Conservation (phyloP, 2,329 filamentous ascomycete species). For the Calonectria honghensis region DNA sequence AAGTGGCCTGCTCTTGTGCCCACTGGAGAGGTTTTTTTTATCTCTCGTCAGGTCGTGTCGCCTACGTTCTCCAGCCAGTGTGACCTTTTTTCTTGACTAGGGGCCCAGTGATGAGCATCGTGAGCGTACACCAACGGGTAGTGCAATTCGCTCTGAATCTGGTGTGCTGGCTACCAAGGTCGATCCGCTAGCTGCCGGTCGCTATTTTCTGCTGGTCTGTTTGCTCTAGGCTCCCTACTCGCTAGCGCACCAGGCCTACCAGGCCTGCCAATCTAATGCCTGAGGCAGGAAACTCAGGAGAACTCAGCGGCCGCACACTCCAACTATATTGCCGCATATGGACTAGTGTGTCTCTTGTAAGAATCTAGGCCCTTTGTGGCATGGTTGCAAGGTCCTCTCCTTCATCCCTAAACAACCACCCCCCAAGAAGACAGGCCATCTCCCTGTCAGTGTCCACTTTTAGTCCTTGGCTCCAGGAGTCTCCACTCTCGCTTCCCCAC, state of each 20-base stretch:
- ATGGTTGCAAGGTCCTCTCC: conserved; percentile 27
- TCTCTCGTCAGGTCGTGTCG: conserved; percentile 42
- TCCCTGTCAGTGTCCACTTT: conserved; percentile 27
- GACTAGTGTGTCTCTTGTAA: conserved; percentile 35
- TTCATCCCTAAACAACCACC: conserved; percentile 21
- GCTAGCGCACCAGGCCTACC: conserved; percentile 10
- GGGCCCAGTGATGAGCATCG: conserved; percentile 23
- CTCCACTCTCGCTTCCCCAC: conserved; percentile 27
- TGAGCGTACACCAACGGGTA: conserved; percentile 22
- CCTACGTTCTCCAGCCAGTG: conserved; percentile 44
- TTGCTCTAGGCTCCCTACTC: conserved; percentile 20
- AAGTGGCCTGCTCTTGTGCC: conserved; percentile 51
- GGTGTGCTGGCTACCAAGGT: conserved; percentile 26
- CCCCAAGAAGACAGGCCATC: conserved; percentile 11
- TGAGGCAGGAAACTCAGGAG: conserved; percentile 46
- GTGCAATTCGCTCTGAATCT: conserved; percentile 32
- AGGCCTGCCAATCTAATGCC: conserved; percentile 26
- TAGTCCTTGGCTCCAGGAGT: conserved; percentile 25
- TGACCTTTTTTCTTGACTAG: conserved; percentile 40
- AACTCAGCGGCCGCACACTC: conserved; percentile 44
- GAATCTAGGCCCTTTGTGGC: conserved; percentile 33
- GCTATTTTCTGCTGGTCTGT: conserved; percentile 1
- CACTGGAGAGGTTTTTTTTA: conserved; percentile 41
- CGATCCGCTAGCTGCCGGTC: conserved; percentile 3
- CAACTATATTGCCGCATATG: conserved; percentile 30